Evolutionary conservation across 2,329 filamentous ascomycete species (phyloP).

Genomic region (Botryotinia calthae): DNA sequence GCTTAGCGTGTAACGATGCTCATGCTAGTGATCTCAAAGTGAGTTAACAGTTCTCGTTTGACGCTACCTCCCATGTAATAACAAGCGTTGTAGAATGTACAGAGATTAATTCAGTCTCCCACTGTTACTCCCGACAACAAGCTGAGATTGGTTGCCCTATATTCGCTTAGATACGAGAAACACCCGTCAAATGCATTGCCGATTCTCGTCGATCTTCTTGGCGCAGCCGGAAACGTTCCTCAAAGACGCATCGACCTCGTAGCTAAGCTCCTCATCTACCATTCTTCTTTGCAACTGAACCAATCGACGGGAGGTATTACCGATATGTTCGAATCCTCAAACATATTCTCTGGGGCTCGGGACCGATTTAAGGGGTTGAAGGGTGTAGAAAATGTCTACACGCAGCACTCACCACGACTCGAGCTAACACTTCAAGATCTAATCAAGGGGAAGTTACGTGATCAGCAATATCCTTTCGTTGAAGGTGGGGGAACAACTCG

Average conservation of each 20-base stretch:
- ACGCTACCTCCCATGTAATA: not conserved
- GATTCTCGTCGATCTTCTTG: slow-evolving; percentile 81
- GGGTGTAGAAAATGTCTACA: slow-evolving; percentile 98
- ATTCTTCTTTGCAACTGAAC: slow-evolving; percentile 78
- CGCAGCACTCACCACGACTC: slow-evolving; percentile 87
- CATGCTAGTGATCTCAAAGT: slow-evolving; percentile 89
- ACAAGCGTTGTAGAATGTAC: slow-evolving; percentile 61
- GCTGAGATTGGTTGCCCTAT: slow-evolving; percentile 86
- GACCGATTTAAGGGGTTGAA: slow-evolving; percentile 92
- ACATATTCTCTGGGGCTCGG: slow-evolving; percentile 85
- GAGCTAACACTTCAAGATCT: slow-evolving; percentile 87
- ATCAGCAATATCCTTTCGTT: slow-evolving; percentile 89
- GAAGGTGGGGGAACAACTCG: slow-evolving; percentile 82
- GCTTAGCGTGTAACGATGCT: slow-evolving; percentile 93
- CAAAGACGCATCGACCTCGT: slow-evolving; percentile 75
- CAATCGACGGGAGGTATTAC: slow-evolving; percentile 76
- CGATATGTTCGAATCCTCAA: slow-evolving; percentile 87
- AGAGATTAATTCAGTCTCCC: slow-evolving; percentile 79
- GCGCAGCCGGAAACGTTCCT: slow-evolving; percentile 78
- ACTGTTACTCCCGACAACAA: slow-evolving; percentile 79
- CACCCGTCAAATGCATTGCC: slow-evolving; percentile 79
- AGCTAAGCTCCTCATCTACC: slow-evolving; percentile 78
- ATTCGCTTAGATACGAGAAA: slow-evolving; percentile 87
- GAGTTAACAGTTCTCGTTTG: slow-evolving; percentile 31
- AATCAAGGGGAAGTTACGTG: slow-evolving; percentile 84